Percentiles rank a stretch among this genome's conserved stretches.
phyloP scores from a whole-genome alignment of 2,329 filamentous ascomycete species.

The Paraphoma sp. region DNA sequence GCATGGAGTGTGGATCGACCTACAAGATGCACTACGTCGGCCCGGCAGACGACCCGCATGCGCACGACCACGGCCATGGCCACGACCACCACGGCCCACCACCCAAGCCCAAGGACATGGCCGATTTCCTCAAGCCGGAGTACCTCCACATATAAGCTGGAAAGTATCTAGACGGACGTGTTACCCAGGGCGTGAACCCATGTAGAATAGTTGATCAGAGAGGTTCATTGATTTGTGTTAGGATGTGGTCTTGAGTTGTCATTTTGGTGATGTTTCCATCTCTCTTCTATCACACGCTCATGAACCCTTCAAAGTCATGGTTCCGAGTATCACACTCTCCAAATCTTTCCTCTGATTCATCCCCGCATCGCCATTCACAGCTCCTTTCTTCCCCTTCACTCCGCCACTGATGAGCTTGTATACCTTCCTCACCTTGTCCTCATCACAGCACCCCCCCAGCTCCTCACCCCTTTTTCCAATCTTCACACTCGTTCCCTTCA shows the following conservation, averaged over 20 bases:
- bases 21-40: slow-evolving; percentile 99
- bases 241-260: slow-evolving; percentile 2
- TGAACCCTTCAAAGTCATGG: slow-evolving; percentile 77
- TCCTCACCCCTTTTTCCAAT: slow-evolving; percentile 25
- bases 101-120: slow-evolving; percentile 87
- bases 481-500: slow-evolving; percentile 33
- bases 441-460: slow-evolving; percentile 60
- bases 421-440: slow-evolving; percentile 76
- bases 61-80: slow-evolving; percentile 57
- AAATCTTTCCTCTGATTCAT: slow-evolving; percentile 61
- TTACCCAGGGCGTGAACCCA: slow-evolving; percentile 29
- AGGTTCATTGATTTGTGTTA: slow-evolving; percentile 16
- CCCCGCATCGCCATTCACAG: slow-evolving; percentile 31
- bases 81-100: slow-evolving; percentile 55
- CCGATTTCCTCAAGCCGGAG: slow-evolving; percentile 93
- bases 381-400: slow-evolving; percentile 40
- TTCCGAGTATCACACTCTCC: slow-evolving; percentile 73
- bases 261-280: neutral
- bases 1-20: slow-evolving; percentile 93
- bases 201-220: slow-evolving; percentile 45
- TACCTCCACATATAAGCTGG: slow-evolving; percentile 72
- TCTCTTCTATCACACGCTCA: slow-evolving; percentile 2
- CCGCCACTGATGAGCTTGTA: slow-evolving; percentile 77
- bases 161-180: slow-evolving; percentile 29
- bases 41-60: slow-evolving; percentile 74